Percentiles rank a stretch among this genome's conserved stretches.
Conservation (phyloP, 2,329 filamentous ascomycete genomes). For the Microdochium trichocladiopsis region DNA sequence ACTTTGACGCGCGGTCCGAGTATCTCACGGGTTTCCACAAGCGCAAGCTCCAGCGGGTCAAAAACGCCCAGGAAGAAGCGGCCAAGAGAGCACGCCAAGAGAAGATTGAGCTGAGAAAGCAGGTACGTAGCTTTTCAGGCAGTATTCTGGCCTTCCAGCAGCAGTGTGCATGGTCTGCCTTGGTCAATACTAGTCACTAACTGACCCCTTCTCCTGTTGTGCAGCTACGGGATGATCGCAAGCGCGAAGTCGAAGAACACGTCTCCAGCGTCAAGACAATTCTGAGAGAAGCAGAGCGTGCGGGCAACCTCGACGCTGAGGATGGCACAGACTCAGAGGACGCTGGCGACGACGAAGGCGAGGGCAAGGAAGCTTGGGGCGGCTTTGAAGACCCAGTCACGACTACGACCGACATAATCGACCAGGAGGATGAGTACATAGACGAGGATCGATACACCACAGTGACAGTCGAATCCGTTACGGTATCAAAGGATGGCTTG, state of each 20-base stretch:
- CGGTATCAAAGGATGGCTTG: constrained; percentile 67
- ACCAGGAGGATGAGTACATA: constrained; percentile 88
- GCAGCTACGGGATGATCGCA: constrained; percentile 77
- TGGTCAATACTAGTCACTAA: too few relatives aligned
- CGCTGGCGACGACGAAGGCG: constrained; percentile 21
- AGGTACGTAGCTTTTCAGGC: constrained; percentile 45
- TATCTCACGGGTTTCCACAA: constrained; percentile 97
- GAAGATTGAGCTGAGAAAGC: constrained; percentile 63
- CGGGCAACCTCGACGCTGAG: constrained; percentile 31
- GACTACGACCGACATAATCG: constrained; percentile 40
- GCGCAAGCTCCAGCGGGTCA: constrained; percentile 79
- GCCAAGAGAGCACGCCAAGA: constrained; percentile 72
- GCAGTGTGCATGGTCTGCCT: too few relatives aligned
- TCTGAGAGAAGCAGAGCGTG: constrained; percentile 53
- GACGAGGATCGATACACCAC: constrained; percentile 96
- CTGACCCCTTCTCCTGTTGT: constrained; percentile 3
- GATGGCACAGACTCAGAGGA: constrained; percentile 18
- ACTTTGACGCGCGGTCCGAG: constrained; percentile 70
- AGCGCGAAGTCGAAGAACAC: constrained; percentile 74
- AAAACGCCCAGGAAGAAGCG: constrained; percentile 77
- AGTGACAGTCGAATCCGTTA: constrained; percentile 86
- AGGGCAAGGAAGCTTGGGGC: constrained; percentile 46
- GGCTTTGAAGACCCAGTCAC: constrained; percentile 52
- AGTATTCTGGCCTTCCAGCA: neutral
- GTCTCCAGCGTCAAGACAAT: constrained; percentile 69